A percentile compares a stretch with the other conserved stretches of the same genome.
phyloP scores from a whole-genome alignment of 495 filamentous ascomycete genomes.

The Aspergillus saccharolyticus region DNA sequence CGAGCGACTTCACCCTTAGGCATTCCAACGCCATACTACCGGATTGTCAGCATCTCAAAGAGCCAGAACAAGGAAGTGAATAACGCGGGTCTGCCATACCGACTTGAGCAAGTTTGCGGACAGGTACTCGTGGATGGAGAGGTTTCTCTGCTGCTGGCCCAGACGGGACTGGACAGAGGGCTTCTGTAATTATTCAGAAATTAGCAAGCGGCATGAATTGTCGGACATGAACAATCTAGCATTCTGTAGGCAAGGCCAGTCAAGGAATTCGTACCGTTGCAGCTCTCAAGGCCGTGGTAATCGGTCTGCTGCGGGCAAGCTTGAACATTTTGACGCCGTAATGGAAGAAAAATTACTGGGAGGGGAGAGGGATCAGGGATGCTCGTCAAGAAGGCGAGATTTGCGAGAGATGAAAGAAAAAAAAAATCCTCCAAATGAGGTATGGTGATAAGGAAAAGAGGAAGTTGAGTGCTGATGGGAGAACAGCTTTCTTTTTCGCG shows the following conservation, averaged over 20 bases:
- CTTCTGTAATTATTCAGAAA: conserved; percentile 30
- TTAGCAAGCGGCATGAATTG: conserved; percentile 22
- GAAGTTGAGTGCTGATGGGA: conserved; percentile 20
- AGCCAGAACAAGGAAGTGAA: background rate
- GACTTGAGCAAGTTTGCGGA: conserved; percentile 82
- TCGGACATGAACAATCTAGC: conserved; percentile 12
- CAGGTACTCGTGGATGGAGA: conserved; percentile 96
- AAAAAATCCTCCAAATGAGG: conserved; percentile 10
- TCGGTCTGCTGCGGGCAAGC: conserved; percentile 62
- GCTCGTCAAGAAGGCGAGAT: conserved; percentile 3
- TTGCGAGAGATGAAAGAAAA: conserved; percentile 2
- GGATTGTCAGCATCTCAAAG: conserved; percentile 21
- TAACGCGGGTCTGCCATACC: conserved; percentile 45
- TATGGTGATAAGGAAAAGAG: conserved; percentile 4
- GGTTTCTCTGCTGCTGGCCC: conserved; percentile 67
- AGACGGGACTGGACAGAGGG: conserved; percentile 44
- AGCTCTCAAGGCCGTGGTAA: conserved; percentile 61
- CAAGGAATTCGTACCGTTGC: conserved; percentile 47
- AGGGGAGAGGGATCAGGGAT: conserved; percentile 17
- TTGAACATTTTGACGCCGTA: conserved; percentile 59
- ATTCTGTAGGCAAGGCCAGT: conserved; percentile 8
- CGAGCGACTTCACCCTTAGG: conserved; percentile 82
- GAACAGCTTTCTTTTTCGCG: conserved; percentile 43
- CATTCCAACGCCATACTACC: conserved; percentile 88
- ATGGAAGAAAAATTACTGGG: conserved; percentile 16